Evolutionary conservation across 768 basidiomycete species (phyloP), one percentile per base, ranked within the genome.

Genomic region (Amanita rubescens): DNA sequence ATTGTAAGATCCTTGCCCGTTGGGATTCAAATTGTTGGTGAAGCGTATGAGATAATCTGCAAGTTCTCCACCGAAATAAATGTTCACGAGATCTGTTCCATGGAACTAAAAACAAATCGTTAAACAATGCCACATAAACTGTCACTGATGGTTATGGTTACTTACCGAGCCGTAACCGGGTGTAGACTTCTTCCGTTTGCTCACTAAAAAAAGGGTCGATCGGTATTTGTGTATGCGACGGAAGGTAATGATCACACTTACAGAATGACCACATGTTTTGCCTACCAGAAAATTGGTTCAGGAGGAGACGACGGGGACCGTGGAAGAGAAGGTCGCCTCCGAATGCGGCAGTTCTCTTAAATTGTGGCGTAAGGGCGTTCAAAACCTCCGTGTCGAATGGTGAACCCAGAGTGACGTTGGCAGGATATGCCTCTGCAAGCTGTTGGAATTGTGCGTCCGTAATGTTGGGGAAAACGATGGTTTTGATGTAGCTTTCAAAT

Each of bases 261-360:
- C 75, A 57, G 58, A 67, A 75, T 0, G 66, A 63, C 73, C 74
- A 78, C 2, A 66, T 58, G 6, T 63, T 63, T 59, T 72, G 72
- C 41, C 67, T 72, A 1, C 66, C 69, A 0, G 72, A 68, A 3
- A 59, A 57, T 24, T 65, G 51, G 38, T 73, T 59, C 34, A 80
- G 59, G 58, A 82, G 74, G 62, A 75, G 75, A 10, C 77, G 61
- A 20, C 79, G 67, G 19, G 79, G 73, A 0, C 69, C 73, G 55
- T 80, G 73, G 62, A 82, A 78, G 1, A 71, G 62, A n/a, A 64
- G 55, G 55, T 82, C 80, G 0, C 79, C 80, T 44, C 71, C 67
- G 55, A 80, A 66, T 0, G 79, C 72, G 1, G 80, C 71, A 5
- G 80, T 55, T 1, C 78, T 68, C 58, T 81, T 82, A 62, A 68